Conservation (phyloP, 441 rosid species). For the Syzygium malaccense region DNA sequence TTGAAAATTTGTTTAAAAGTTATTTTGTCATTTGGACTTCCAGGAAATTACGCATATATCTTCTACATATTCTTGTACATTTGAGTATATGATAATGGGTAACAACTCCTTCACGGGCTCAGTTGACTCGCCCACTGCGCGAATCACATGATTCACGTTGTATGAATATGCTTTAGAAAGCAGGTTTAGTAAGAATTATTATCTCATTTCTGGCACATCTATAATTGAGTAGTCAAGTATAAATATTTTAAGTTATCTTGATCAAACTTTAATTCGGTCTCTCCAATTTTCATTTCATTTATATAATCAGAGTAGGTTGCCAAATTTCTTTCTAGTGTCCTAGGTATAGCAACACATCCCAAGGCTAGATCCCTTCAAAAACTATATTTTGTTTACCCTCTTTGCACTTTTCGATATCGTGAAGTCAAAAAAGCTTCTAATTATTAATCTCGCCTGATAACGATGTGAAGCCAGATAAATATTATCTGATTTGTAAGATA, state of each 20-base stretch:
- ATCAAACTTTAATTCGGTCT: too few relatives aligned
- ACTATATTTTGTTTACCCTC: not conserved
- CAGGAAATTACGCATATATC: not conserved
- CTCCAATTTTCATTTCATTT: too few relatives aligned
- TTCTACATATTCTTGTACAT: not conserved
- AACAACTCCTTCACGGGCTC: not conserved
- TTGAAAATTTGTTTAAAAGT: not conserved
- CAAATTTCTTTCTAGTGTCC: too few relatives aligned
- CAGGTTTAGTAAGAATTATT: not conserved
- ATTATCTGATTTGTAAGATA: not conserved
- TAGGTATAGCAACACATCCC: not conserved
- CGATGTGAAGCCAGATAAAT: not conserved
- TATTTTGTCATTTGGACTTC: not conserved
- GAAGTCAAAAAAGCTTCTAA: not conserved
- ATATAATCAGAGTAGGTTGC: too few relatives aligned
- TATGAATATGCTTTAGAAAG: not conserved
- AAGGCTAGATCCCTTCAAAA: not conserved
- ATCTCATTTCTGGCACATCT: not conserved
- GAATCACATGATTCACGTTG: not conserved
- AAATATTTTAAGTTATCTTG: not conserved
- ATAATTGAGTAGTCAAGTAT: not conserved
- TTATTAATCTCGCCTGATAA: not conserved
- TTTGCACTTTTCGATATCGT: not conserved
- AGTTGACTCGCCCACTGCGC: not conserved
- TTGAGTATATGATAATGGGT: not conserved